Conservation (phyloP, 2,329 filamentous ascomycete species). For the Colletotrichum tropicale region DNA sequence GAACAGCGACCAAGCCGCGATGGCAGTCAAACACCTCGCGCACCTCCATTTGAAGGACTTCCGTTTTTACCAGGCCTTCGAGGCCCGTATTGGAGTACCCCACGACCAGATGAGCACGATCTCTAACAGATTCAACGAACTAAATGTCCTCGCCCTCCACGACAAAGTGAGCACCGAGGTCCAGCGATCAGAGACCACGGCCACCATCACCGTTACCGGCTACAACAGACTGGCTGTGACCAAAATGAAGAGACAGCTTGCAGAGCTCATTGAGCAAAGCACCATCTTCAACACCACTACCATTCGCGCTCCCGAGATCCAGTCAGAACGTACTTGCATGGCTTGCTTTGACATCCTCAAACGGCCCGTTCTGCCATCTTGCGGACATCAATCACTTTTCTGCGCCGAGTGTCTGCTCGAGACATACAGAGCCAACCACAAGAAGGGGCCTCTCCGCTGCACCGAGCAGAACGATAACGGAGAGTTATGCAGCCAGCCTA, state of each 20-base stretch:
- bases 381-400: neutral
- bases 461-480: neutral
- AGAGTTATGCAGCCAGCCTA: neutral
- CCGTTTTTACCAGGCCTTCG: neutral
- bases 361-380: neutral
- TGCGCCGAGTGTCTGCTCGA: neutral
- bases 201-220: fast-evolving
- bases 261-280: neutral
- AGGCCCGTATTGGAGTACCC: neutral
- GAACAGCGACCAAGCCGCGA: neutral
- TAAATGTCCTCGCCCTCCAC: neutral
- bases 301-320: neutral
- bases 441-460: neutral
- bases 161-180: neutral
- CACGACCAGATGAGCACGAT: neutral
- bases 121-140: neutral
- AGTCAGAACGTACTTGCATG: neutral
- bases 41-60: fast-evolving
- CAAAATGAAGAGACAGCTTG: neutral
- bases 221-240: neutral
- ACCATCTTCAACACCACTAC: neutral
- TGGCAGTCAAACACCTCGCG: neutral
- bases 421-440: neutral
- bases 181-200: neutral
- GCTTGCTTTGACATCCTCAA: fast-evolving